Conservation (phyloP, 352 stramenopile genomes). For the Blastocystis sp. region DNA sequence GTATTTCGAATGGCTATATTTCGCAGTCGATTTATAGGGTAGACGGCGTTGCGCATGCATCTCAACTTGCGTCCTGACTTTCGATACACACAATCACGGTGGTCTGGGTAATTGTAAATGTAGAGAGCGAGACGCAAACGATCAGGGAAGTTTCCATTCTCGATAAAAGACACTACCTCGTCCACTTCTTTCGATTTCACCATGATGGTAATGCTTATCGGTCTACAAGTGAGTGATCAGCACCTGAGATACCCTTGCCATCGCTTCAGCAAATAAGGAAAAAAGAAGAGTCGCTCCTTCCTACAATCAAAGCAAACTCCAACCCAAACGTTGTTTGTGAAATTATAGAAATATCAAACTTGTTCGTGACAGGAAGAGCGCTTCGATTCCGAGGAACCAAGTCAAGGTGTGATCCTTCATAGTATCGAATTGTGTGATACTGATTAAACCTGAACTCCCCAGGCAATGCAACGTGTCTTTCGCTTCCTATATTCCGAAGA, state of each 20-base stretch:
- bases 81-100: slow-evolving; percentile 18
- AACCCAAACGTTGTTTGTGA: slow-evolving; percentile 3
- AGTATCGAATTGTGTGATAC: slow-evolving; percentile 18
- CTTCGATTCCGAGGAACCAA: slow-evolving; percentile 1
- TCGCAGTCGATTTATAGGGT: slow-evolving; percentile 44
- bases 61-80: not conserved
- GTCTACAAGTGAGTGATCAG: not conserved
- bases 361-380: not conserved
- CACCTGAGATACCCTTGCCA: not conserved
- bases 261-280: not conserved
- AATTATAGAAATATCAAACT: slow-evolving; percentile 26
- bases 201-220: slow-evolving; percentile 10
- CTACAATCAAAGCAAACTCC: not conserved
- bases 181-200: not conserved
- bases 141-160: not conserved
- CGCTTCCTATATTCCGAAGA: not conserved
- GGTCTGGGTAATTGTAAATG: not conserved
- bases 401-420: slow-evolving; percentile 1
- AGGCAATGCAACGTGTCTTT: not conserved
- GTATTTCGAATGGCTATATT: slow-evolving; percentile 41
- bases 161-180: not conserved
- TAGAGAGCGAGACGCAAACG: slow-evolving; percentile 8
- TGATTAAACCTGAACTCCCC: slow-evolving; percentile 17
- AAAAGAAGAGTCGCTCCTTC: slow-evolving; percentile 47
- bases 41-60: not conserved